Evolutionary conservation across 2,329 filamentous ascomycete genomes (phyloP).

Genomic region (Colletotrichum gigasporum): DNA sequence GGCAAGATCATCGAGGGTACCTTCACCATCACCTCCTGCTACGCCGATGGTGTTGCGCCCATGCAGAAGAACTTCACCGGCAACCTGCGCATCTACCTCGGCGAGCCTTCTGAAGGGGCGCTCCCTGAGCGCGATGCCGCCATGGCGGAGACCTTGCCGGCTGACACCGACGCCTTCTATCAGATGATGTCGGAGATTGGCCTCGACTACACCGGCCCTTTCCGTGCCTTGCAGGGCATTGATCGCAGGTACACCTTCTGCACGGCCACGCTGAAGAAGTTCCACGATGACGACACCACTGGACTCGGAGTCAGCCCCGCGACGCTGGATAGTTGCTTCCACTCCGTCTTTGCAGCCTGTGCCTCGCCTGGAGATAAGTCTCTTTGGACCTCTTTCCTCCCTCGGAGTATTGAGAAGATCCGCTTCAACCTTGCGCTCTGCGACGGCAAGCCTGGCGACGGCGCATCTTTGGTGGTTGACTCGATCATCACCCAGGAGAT

Average conservation of each 20-base stretch:
- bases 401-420: constrained; percentile 37
- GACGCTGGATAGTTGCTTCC: constrained; percentile 46
- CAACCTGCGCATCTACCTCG: constrained; percentile 33
- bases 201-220: constrained; percentile 33
- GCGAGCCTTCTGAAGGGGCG: constrained; percentile 30
- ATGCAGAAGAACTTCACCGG: constrained; percentile 34
- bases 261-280: constrained; percentile 30
- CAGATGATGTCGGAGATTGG: constrained; percentile 32
- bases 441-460: constrained; percentile 9
- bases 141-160: constrained; percentile 29
- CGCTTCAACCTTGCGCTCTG: constrained; percentile 28
- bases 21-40: constrained; percentile 31
- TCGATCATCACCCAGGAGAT: constrained; percentile 41
- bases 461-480: constrained; percentile 39
- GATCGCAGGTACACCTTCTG: constrained; percentile 30
- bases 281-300: constrained; percentile 36
- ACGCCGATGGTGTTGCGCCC: constrained; percentile 21
- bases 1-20: constrained; percentile 25
- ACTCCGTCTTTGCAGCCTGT: constrained; percentile 43
- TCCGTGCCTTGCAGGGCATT: constrained; percentile 33
- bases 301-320: constrained; percentile 44
- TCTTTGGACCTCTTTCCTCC: constrained; percentile 44
- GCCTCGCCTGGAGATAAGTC: constrained; percentile 43
- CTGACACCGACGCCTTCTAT: constrained; percentile 35
- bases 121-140: constrained; percentile 31